Percentiles rank a stretch among this genome's conserved stretches.
Conservation (phyloP, 495 filamentous ascomycete genomes). For the Penicillium crystallinum region DNA sequence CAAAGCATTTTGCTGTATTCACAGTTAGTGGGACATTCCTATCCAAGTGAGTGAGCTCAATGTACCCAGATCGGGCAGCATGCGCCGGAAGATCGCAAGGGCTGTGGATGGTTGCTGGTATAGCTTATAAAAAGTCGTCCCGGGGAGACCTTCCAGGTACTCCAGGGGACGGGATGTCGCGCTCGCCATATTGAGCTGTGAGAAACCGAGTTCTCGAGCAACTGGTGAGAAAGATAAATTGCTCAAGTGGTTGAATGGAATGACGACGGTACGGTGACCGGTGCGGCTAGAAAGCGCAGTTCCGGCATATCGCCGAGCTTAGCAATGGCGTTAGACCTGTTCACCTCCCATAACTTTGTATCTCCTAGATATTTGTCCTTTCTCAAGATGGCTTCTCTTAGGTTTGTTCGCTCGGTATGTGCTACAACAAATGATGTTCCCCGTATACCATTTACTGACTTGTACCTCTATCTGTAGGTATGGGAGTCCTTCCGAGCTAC, state of each 20-base stretch:
- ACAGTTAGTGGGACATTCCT: constrained; percentile 18
- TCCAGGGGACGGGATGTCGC: constrained; percentile 64
- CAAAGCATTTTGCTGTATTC: constrained; percentile 78
- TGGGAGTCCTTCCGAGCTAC: constrained; percentile 76
- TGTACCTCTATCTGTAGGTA: constrained; percentile 46
- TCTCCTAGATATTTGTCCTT: background rate
- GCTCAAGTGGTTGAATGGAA: constrained; percentile 12
- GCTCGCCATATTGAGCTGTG: constrained; percentile 55
- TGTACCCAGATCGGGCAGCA: constrained; percentile 86
- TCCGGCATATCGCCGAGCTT: constrained; percentile 24
- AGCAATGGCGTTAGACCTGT: background rate
- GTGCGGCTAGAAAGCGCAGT: constrained; percentile 32
- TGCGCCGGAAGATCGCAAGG: constrained; percentile 92
- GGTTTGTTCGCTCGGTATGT: constrained; percentile 58
- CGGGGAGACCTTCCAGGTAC: constrained; percentile 84
- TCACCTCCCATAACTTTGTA: background rate
- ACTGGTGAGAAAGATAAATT: constrained; percentile 7
- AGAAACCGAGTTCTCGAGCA: constrained; percentile 32
- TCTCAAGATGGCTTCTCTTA: constrained; percentile 49
- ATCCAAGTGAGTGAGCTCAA: constrained; percentile 13
- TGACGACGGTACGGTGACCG: constrained; percentile 24
- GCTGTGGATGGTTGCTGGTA: constrained; percentile 96
- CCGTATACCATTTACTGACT: background rate
- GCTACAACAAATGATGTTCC: no score
- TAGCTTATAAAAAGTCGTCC: constrained; percentile 78